phyloP scores from a whole-genome alignment of 1,284 basidiomycete species.

The Baeospora myosura region DNA sequence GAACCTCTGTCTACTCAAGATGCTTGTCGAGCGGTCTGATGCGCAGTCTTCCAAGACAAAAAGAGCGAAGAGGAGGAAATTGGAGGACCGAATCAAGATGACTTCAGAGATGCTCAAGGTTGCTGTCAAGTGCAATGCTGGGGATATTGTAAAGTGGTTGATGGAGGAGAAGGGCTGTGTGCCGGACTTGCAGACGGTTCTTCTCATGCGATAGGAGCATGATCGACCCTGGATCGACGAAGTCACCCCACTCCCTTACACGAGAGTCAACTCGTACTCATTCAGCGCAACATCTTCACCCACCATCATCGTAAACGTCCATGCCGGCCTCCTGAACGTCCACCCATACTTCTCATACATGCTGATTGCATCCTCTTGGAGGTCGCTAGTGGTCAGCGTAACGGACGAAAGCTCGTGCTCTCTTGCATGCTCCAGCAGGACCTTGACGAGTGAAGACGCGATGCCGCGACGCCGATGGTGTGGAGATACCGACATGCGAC shows the following conservation, averaged over 20 bases:
- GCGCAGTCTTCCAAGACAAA: constrained; percentile 12
- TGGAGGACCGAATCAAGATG: constrained; percentile 54
- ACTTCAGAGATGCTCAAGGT: constrained; percentile 51
- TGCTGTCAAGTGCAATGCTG: constrained; percentile 57
- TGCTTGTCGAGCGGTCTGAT: constrained; percentile 45
- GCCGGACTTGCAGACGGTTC: constrained; percentile 62
- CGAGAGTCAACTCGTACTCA: not conserved
- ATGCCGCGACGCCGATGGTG: not conserved
- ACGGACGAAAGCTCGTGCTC: not conserved
- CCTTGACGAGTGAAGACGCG: not conserved
- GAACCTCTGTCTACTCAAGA: constrained; percentile 60
- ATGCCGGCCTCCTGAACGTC: not conserved
- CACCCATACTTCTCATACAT: not conserved
- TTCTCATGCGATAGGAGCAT: constrained; percentile 32
- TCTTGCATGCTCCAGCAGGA: not conserved
- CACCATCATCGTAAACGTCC: not conserved
- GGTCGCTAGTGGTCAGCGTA: not conserved
- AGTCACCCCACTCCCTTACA: too few species aligned
- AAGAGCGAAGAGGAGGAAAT: constrained; percentile 40
- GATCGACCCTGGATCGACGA: too few species aligned
- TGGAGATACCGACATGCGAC: not conserved
- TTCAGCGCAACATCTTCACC: not conserved
- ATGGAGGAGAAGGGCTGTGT: constrained; percentile 69
- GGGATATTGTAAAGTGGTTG: constrained; percentile 68
- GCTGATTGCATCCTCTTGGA: not conserved